Base-by-base conservation (phyloP, 148 eudicot species). In the Vaccinium vitisidaea region DNA sequence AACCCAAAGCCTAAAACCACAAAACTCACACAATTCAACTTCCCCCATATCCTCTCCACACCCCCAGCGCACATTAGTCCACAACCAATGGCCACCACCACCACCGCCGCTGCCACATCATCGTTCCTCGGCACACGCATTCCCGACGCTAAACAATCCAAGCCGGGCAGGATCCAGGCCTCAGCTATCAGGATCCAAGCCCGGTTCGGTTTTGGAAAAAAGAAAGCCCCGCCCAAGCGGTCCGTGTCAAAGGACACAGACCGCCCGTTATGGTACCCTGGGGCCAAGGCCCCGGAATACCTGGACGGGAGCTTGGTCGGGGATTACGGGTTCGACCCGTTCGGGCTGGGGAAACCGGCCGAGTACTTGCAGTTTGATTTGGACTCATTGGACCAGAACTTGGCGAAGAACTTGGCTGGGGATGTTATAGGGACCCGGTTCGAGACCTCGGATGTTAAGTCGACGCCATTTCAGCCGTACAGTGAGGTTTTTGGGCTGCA, bases 311-410 rank as follows among this genome's bases (percentile, higher is more conserved):
- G 80, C 23, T 73, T 95, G 16, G 95, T 90, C 1, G 98, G 99
- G 0, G 99, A 95, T 67, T 94, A 94, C 77, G 99, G 98, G 85
- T 95, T 97, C 69, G 99, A 97, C 89, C 99, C 98, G 2, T 92
- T 97, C 39, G 99, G 99, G 39, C 76, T 97, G 48, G 98, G 99
- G 2, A 97, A 95, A 84, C 98, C 99, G 0, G 98, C 94, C 0
- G 99, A 97, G 88, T 97, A 97, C 88, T 86, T 97, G 85, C 99
- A 97, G 83, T 95, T 83, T 80, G 98, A 95, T 3, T 76, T 89
- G 81, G 99, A 97, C 84, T 90, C 92, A 10, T 84, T 97, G 86
- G 99, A 97, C 84, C 99, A 97, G 87, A 97, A 97, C 90, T 83
- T 95, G 86, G 95, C 98, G 1, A 97, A 97, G 92, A 97, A 97